Percentiles rank a stretch among this genome's conserved stretches.
Evolutionary conservation across 371 early-diverging fungal genomes (phyloP).

Genomic region (Syncephalastrum monosporum): DNA sequence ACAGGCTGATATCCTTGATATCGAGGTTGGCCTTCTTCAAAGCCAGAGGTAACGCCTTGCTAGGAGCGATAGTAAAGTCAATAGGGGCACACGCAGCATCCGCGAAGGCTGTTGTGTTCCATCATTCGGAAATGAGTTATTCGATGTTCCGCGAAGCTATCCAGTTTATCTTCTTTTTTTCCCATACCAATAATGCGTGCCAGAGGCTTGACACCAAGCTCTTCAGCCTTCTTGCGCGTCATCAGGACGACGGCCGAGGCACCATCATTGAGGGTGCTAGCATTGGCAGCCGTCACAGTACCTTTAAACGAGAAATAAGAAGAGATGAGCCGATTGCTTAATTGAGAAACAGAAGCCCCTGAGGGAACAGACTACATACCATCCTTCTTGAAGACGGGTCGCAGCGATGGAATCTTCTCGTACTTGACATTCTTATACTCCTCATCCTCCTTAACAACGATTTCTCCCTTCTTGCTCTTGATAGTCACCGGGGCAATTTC

Average conservation of each 20-base stretch:
- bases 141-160: not conserved
- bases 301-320: slow-evolving; percentile 36
- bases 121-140: not conserved
- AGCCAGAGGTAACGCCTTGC: slow-evolving; percentile 90
- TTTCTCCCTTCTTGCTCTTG: slow-evolving; percentile 74
- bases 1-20: slow-evolving; percentile 74
- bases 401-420: slow-evolving; percentile 56
- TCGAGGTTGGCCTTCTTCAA: slow-evolving; percentile 74
- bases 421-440: slow-evolving; percentile 80
- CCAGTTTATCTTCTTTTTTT: not conserved
- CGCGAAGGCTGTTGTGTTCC: slow-evolving; percentile 48
- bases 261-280: slow-evolving; percentile 94
- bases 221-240: slow-evolving; percentile 72
- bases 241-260: slow-evolving; percentile 93
- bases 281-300: slow-evolving; percentile 95
- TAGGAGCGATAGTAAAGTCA: slow-evolving; percentile 93
- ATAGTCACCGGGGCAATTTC: slow-evolving; percentile 90
- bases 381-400: slow-evolving; percentile 64
- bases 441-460: slow-evolving; percentile 79
- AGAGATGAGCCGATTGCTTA: not conserved
- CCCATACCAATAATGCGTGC: slow-evolving; percentile 65
- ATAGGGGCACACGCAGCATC: slow-evolving; percentile 87
- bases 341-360: not conserved
- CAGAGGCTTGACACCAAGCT: slow-evolving; percentile 79
- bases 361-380: slow-evolving; percentile 23